phyloP scores from a whole-genome alignment of 345 rosid genomes.

The Odontarrhena argentea region DNA sequence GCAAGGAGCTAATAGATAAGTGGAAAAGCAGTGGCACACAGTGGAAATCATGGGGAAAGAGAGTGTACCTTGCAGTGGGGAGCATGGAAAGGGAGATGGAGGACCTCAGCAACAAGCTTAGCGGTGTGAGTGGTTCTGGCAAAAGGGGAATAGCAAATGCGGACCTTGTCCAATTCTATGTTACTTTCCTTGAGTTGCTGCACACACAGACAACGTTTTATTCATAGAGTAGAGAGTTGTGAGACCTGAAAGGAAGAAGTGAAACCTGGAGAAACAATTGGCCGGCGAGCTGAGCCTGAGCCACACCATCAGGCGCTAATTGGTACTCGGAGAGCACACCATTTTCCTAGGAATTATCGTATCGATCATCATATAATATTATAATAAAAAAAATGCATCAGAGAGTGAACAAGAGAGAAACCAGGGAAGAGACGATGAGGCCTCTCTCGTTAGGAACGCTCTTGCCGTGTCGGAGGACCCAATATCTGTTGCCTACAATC shows the following conservation, averaged over 20 bases:
- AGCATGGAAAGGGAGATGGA: conserved; percentile 67
- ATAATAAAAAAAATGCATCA: not conserved
- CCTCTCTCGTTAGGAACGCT: conserved; percentile 93
- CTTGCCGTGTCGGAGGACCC: conserved; percentile 84
- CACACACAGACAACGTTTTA: conserved; percentile 8
- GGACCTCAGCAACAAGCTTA: conserved; percentile 60
- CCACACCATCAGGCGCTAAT: conserved; percentile 69
- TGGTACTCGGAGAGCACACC: conserved; percentile 65
- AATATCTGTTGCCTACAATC: conserved; percentile 59
- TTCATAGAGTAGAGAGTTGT: not conserved
- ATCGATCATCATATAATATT: too few relatives aligned
- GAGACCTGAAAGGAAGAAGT: not conserved
- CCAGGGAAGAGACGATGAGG: conserved; percentile 77
- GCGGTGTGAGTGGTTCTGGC: conserved; percentile 90
- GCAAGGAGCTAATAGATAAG: conserved; percentile 6
- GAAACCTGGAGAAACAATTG: conserved; percentile 66
- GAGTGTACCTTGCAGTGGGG: conserved; percentile 71
- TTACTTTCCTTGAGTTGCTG: conserved; percentile 72
- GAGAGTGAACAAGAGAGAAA: conserved; percentile 23
- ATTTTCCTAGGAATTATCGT: conserved; percentile 55
- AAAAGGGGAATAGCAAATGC: conserved; percentile 91
- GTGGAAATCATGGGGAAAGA: not conserved
- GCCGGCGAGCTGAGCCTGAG: conserved; percentile 79
- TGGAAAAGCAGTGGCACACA: not conserved
- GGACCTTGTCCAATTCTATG: conserved; percentile 58